Evolutionary conservation across 768 basidiomycete genomes (phyloP), one percentile per base, ranked within the genome.

Genomic region (Fomitopsis serialis): DNA sequence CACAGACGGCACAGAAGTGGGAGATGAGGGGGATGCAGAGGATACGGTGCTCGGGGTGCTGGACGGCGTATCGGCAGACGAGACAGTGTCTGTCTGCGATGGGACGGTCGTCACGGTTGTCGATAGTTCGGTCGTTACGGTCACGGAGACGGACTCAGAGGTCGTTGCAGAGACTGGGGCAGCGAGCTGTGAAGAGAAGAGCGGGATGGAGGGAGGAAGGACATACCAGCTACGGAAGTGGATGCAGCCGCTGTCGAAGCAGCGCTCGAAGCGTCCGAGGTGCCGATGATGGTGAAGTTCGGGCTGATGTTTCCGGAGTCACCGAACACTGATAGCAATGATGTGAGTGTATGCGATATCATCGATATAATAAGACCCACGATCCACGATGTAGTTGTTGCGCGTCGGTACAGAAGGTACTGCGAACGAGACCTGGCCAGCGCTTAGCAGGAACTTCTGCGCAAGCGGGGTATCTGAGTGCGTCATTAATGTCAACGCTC

Each of bases 361-460:
- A 43, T 43, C 4, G 29, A 12, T 22, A 12, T 7, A 37, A 9
- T 3, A 19, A 46, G 1, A 32, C 52, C 21, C 55, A 78, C 77
- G 65, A 53, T 76, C 76, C 45, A 79, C 67, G 52, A 78, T 72
- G 60, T 78, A 79, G 57, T 74, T 68, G 47, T 66, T 53, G 15
- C 75, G 61, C 5, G 65, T 45, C 12, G 68, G 43, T 7, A 75
- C 66, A 21, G 69, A 55, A 3, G 77, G 76, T 25, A 77, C 70
- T 7, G 58, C 70, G 17, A 78, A 68, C n/a, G 57, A 59, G n/a
- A 72, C 70, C n/a, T 55, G 63, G 11, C 77, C 77, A 22, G 66
- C 63, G 9, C 60, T 62, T 42, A 79, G 65, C 6, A 66, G 63
- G 61, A 79, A 78, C 6, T 64, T 66, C 13, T 52, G 54, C 2